Evolutionary conservation across 1,284 basidiomycete species (phyloP), one percentile per base, ranked within the genome.

Genomic region (Boletus hoseneyae): DNA sequence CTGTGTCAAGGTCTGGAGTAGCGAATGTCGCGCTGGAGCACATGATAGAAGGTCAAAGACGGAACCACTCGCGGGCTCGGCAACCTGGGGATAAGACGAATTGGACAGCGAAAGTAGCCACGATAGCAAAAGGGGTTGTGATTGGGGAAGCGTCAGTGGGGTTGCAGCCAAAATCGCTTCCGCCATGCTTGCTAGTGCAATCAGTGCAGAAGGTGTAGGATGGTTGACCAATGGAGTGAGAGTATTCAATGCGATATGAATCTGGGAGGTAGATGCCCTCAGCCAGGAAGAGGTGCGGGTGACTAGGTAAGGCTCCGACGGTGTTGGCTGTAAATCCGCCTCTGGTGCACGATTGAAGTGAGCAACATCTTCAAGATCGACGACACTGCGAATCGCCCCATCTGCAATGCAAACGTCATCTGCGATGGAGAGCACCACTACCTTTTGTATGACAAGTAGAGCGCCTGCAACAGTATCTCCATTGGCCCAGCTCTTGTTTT

Each of bases 121-220:
- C 79, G 86, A 83, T 11, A 92, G 64, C 7, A 92, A 73, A 13
- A 90, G 73, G 3, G 81, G 73, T 53, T 80, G 81, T 0, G 77
- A 78, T 55, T 82, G 80, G 6, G 82, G 79, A 16, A 93, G 72
- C 1, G 87, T 84, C 33, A 77, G 64, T 5, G 76, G 62, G 4
- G 87, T 86, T 0, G 70, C 58, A 5, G 62, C 62, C 15, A 91
- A 69, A 23, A 90, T 64, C n/a, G 65, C 57, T 1, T 71, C 67
- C 1, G 86, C 80, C 57, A 90, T 78, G 1, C 66, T 62, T 19
- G 73, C 72, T 4, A 93, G 69, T 0, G 79, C 80, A 15, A 69
- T 56, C 13, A 87, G 75, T 6, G 87, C 89, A 7, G 70, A 64
- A 4, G 80, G 74, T 9, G 75, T 89, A 42, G 83, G 85, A 70